A percentile compares a stretch with the other conserved stretches of the same genome.
phyloP scores from a whole-genome alignment of 306 rosid species.

The Gillenia trifoliata region DNA sequence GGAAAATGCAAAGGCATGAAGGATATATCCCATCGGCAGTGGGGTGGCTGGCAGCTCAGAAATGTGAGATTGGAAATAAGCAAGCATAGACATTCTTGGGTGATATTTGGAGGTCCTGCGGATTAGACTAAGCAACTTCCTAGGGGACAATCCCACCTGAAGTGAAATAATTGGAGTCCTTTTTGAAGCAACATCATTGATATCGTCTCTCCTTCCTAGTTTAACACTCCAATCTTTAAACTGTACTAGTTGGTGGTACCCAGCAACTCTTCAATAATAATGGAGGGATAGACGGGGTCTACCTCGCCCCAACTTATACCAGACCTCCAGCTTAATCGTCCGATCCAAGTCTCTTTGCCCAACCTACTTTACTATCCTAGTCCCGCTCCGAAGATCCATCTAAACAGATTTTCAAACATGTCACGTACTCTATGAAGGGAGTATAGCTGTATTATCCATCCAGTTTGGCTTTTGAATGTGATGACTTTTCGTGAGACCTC shows the following conservation, averaged over 20 bases:
- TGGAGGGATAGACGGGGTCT: neutral
- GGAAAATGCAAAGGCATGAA: neutral
- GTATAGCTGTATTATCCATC: neutral
- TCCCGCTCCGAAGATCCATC: neutral
- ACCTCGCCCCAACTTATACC: neutral
- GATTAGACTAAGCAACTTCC: slow-evolving; percentile 34
- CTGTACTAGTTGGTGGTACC: neutral
- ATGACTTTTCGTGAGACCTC: neutral
- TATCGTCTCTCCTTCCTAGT: neutral
- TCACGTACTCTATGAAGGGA: neutral
- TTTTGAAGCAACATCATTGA: neutral
- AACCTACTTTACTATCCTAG: neutral
- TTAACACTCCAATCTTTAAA: neutral
- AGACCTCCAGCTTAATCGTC: neutral
- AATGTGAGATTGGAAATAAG: neutral
- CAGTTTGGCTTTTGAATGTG: neutral
- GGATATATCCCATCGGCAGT: neutral
- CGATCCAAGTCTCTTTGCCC: neutral
- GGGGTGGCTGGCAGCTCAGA: neutral
- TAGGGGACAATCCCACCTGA: slow-evolving; percentile 40
- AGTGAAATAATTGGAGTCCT: slow-evolving; percentile 15
- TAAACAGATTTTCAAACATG: neutral
- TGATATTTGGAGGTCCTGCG: slow-evolving; percentile 6
- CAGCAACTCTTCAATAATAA: slow-evolving; percentile 7
- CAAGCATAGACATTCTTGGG: neutral